Base-by-base conservation (phyloP, 768 basidiomycete genomes). In the Auriscalpium orientale region DNA sequence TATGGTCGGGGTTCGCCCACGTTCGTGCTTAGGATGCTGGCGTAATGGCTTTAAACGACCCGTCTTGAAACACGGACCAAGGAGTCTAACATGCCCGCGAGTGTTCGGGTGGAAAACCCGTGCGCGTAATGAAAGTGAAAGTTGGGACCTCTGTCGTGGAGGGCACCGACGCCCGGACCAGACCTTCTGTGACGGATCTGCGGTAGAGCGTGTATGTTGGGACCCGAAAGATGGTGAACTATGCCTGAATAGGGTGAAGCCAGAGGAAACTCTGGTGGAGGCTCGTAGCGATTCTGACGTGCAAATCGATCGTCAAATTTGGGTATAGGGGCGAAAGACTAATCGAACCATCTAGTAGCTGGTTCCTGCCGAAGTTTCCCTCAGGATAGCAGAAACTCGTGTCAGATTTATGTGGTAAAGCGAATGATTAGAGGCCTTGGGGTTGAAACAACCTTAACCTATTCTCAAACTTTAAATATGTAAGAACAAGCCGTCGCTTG, bases 221-320 rank as follows among this genome's bases (percentile, higher is more conserved):
- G 85, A 86, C 84, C 85, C 83, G 84, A 87, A 87, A 86, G 84
- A 87, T 87, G 84, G 84, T 87, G 85, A 87, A 87, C 83, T 87
- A 87, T 87, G 84, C 79, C 77, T 86, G 85, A 84, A 82, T 84
- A 87, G 84, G 85, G 85, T 79, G 83, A 87, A 89, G 87, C 86
- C 87, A 89, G 87, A 86, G 88, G 86, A 89, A 89, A 90, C 88
- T 87, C 87, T 89, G 87, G 85, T 89, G 87, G 87, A 89, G 85
- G 87, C 84, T 87, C 83, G 84, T 86, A 89, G 88, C 86, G 83
- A 85, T 90, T 89, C 88, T 90, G 88, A 89, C 85, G 84, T 89
- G 88, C 88, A 90, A 89, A 89, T 89, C 86, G 84, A 88, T 89
- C 83, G 87, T 89, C 84, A 77, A 87, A 89, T 85, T 87, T 88